Conservation (phyloP, 345 rosid species). For the Reutealis trisperma region DNA sequence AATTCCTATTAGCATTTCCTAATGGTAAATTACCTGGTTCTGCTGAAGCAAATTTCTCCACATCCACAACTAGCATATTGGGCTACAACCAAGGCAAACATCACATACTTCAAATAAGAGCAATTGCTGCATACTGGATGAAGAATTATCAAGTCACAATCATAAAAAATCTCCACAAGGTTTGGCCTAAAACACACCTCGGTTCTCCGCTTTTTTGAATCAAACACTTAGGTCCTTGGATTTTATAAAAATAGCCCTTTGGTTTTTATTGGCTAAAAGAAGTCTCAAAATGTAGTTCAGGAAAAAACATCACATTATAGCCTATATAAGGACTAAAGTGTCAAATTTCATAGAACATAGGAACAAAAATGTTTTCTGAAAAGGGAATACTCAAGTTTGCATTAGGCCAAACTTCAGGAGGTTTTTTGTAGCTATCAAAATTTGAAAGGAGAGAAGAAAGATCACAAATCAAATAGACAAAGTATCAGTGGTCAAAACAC, state of each 20-base stretch:
- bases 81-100: constrained; percentile 57
- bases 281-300: background rate
- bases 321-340: background rate
- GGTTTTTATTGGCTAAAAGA: background rate
- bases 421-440: background rate
- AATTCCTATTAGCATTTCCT: background rate
- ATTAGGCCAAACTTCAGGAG: background rate
- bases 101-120: background rate
- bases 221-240: background rate
- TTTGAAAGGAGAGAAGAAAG: background rate
- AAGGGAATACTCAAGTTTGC: background rate
- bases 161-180: background rate
- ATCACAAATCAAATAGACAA: background rate
- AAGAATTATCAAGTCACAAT: background rate
- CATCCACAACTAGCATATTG: constrained; percentile 92
- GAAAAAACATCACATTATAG: background rate
- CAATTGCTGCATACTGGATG: background rate
- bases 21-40: constrained; percentile 45
- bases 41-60: constrained; percentile 75
- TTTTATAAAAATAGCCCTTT: background rate
- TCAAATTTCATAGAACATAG: background rate
- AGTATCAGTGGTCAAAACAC: background rate
- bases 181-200: background rate
- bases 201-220: background rate
- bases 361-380: too few species aligned